Conservation (phyloP, 2,329 filamentous ascomycete genomes). For the Botrytis cinerea region DNA sequence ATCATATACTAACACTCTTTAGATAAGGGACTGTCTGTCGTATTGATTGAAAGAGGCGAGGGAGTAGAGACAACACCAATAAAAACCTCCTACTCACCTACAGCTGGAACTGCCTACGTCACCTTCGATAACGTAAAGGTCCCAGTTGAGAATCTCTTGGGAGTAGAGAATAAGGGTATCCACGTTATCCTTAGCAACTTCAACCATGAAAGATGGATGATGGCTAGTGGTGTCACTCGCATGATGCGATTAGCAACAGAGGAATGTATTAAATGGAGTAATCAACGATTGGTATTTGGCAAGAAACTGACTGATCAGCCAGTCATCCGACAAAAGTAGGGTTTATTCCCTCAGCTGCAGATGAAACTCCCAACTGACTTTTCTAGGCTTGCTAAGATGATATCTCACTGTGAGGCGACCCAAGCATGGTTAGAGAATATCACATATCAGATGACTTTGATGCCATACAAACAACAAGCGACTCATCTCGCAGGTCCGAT, state of each 20-base stretch:
- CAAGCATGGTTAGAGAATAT: slow-evolving; percentile 84
- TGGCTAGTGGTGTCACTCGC: slow-evolving; percentile 63
- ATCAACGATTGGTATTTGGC: slow-evolving; percentile 81
- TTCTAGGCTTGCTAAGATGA: slow-evolving; percentile 77
- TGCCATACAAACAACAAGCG: slow-evolving; percentile 76
- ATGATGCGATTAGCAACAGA: slow-evolving; percentile 71
- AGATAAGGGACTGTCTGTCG: slow-evolving; percentile 74
- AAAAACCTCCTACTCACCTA: slow-evolving; percentile 78
- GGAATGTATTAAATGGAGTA: slow-evolving; percentile 84
- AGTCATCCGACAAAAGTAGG: slow-evolving; percentile 76
- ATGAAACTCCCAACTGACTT: slow-evolving; percentile 22
- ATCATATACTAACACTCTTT: background rate
- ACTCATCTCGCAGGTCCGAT: slow-evolving; percentile 78
- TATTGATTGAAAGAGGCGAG: slow-evolving; percentile 73
- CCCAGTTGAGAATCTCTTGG: slow-evolving; percentile 74
- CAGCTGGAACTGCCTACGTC: slow-evolving; percentile 57
- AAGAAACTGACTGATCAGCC: slow-evolving; percentile 83
- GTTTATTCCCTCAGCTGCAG: slow-evolving; percentile 21
- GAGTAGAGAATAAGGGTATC: slow-evolving; percentile 83
- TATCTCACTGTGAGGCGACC: slow-evolving; percentile 76
- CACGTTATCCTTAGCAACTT: slow-evolving; percentile 84
- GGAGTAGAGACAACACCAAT: slow-evolving; percentile 75
- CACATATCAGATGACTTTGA: slow-evolving; percentile 85
- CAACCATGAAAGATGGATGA: slow-evolving; percentile 82
- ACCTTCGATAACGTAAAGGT: slow-evolving; percentile 88